These are phyloP conservation scores for Citrus unshiu DNA, from an alignment of 345 rosid genomes.

Conservation along the genomic window DNA sequence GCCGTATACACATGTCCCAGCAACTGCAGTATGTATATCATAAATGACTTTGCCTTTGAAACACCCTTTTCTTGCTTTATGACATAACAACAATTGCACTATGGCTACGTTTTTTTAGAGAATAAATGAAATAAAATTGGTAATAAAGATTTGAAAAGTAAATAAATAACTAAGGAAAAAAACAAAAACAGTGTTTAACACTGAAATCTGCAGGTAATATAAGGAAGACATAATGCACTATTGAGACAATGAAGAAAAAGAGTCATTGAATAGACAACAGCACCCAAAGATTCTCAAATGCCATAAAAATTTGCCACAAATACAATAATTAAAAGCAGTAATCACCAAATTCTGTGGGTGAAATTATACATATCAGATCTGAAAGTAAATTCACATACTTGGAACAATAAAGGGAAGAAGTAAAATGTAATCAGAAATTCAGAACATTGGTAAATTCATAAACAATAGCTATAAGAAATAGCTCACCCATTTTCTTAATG, in stretches of 20 bases:
- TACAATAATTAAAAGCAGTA: background rate
- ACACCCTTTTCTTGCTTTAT: background rate
- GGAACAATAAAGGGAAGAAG: background rate
- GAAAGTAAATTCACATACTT: background rate
- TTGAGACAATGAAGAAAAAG: background rate
- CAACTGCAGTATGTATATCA: background rate
- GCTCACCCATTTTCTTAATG: slow-evolving; percentile 74
- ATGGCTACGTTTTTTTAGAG: background rate
- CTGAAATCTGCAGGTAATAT: background rate
- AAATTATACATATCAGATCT: background rate
- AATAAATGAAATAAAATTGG: background rate
- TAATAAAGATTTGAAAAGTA: background rate
- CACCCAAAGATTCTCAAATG: background rate
- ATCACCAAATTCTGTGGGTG: background rate
- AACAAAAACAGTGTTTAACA: background rate
- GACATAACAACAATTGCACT: background rate
- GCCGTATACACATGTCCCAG: background rate
- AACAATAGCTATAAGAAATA: background rate
- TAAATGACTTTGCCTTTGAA: background rate
- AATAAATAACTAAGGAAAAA: background rate
- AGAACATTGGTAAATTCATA: background rate
- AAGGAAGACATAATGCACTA: background rate
- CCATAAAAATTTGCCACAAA: background rate
- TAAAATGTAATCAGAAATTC: background rate
- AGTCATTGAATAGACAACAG: background rate